A percentile compares a stretch with the other conserved stretches of the same genome.
Evolutionary conservation across 2,329 filamentous ascomycete genomes (phyloP).

Genomic region (Diplodia scrobiculata): DNA sequence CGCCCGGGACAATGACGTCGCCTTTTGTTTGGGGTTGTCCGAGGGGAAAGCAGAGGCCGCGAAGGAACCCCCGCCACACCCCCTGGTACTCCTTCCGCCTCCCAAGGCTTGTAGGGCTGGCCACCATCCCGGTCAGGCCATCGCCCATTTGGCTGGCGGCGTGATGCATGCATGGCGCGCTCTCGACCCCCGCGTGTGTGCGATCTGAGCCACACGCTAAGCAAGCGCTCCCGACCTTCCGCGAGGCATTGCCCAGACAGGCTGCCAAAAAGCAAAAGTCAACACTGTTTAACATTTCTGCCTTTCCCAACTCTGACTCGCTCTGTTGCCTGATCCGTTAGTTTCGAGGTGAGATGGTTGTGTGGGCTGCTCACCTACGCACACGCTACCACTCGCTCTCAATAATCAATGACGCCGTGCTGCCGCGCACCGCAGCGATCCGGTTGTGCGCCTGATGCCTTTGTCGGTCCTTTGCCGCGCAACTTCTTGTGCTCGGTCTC

Average conservation of each 20-base stretch:
- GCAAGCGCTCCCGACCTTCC: conserved; percentile 17
- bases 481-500: not conserved
- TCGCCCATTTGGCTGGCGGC: not conserved
- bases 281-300: not conserved
- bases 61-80: not conserved
- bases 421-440: too few species aligned
- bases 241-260: not conserved
- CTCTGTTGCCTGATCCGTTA: not conserved
- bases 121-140: not conserved
- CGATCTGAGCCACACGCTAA: conserved; percentile 7
- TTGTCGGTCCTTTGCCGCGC: not conserved
- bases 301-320: not conserved
- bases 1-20: not conserved
- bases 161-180: not conserved
- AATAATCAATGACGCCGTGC: not conserved
- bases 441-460: too few species aligned
- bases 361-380: not conserved
- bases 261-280: not conserved
- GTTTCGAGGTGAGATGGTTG: not conserved
- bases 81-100: not conserved
- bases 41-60: not conserved
- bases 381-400: not conserved
- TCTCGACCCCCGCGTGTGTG: not conserved
- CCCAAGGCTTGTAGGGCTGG: not conserved
- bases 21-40: not conserved